Percentiles rank a stretch among this genome's conserved stretches.
phyloP scores from a whole-genome alignment of 2,329 filamentous ascomycete species.

The Chrysosphaeria jannelii region DNA sequence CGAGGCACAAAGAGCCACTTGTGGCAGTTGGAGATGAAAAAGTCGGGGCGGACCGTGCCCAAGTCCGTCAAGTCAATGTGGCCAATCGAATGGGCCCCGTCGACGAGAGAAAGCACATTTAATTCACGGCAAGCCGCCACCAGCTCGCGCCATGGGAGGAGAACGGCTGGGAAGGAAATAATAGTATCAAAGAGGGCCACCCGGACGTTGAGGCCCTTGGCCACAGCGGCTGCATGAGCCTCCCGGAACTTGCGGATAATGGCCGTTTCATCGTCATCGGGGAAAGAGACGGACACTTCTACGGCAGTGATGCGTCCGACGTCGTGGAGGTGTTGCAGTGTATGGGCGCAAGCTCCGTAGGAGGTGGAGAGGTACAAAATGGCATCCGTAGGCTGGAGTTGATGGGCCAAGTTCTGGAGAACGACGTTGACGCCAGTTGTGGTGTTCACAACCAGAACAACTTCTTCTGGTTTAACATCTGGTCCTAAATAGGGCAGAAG shows the following conservation, averaged over 20 bases:
- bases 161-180: conserved; percentile 33
- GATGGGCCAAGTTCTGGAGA: conserved; percentile 23
- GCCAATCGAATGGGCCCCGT: conserved; percentile 42
- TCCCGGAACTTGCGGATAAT: conserved; percentile 21
- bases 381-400: conserved; percentile 17
- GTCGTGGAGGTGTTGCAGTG: conserved; percentile 27
- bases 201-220: conserved; percentile 21
- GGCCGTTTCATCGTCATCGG: conserved; percentile 27
- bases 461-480: conserved; percentile 13
- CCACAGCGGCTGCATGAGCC: conserved; percentile 17
- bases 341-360: conserved; percentile 36
- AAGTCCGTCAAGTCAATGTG: conserved; percentile 33
- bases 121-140: conserved; percentile 23
- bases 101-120: conserved; percentile 31
- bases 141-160: conserved; percentile 37
- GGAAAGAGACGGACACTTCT: conserved; percentile 25
- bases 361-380: conserved; percentile 37
- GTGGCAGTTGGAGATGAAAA: conserved; percentile 42
- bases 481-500: conserved; percentile 26
- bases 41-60: conserved; percentile 27
- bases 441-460: conserved; percentile 41
- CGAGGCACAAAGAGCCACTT: conserved; percentile 50
- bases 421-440: conserved; percentile 38
- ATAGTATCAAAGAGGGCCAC: conserved; percentile 43
- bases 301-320: conserved; percentile 10